phyloP scores from a whole-genome alignment of 139 green algal genomes.

The Chlorella vulgaris region DNA sequence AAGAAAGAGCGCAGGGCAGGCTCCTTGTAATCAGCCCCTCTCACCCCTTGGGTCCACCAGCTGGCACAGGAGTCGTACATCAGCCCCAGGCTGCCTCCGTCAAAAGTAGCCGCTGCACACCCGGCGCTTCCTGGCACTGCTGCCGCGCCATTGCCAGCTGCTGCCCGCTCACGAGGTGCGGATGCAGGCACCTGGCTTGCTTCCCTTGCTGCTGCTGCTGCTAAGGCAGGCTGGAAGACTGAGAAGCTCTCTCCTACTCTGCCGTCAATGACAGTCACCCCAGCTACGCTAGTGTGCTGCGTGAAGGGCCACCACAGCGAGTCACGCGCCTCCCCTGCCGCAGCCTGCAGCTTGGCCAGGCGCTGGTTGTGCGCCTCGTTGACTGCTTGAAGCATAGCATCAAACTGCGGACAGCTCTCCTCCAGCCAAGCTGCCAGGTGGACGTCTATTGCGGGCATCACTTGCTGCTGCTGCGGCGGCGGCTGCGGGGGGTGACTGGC shows the following conservation, averaged over 20 bases:
- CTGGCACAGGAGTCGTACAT: slow-evolving; percentile 90
- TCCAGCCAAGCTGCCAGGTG: slow-evolving; percentile 70
- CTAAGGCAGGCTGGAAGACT: slow-evolving; percentile 40
- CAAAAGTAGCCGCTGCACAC: too few relatives aligned
- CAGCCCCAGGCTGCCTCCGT: slow-evolving; percentile 38
- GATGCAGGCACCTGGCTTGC: neutral
- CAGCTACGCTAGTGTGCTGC: slow-evolving; percentile 73
- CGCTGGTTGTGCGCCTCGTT: slow-evolving; percentile 49
- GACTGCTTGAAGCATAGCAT: slow-evolving; percentile 55
- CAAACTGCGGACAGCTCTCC: slow-evolving; percentile 51
- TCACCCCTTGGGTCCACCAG: slow-evolving; percentile 96
- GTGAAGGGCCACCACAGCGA: slow-evolving; percentile 98
- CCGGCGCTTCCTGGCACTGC: too few relatives aligned
- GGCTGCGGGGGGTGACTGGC: neutral
- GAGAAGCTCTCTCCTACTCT: slow-evolving; percentile 82
- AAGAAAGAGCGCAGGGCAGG: too few relatives aligned
- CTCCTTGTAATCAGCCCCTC: too few relatives aligned
- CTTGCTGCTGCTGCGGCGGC: neutral
- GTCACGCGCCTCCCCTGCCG: slow-evolving; percentile 33
- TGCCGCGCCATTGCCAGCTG: too few relatives aligned
- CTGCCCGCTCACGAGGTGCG: neutral
- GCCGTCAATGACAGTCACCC: slow-evolving; percentile 86
- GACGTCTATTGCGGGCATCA: slow-evolving; percentile 50
- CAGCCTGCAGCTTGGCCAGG: slow-evolving; percentile 43
- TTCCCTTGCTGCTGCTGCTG: slow-evolving; percentile 9